Percentiles rank a stretch among this genome's conserved stretches.
Evolutionary conservation across 2,329 filamentous ascomycete species (phyloP).

Genomic region (Aspergillus tamarii): DNA sequence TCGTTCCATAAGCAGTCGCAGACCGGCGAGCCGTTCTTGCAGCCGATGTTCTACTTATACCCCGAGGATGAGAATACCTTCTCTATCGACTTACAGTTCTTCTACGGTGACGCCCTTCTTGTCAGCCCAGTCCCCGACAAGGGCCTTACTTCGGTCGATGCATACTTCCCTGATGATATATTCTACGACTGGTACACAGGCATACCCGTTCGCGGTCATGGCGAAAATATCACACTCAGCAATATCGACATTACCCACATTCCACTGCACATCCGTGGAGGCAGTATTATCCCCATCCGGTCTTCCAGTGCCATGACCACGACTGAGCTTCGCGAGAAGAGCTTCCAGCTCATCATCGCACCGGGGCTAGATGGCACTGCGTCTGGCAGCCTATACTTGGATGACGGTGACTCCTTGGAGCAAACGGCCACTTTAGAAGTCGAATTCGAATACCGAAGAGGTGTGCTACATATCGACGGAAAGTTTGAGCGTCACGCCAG

Average conservation of each 20-base stretch:
- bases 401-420: conserved; percentile 72
- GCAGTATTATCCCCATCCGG: conserved; percentile 62
- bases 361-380: conserved; percentile 66
- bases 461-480: conserved; percentile 40
- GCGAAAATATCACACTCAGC: conserved; percentile 46
- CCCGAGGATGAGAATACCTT: conserved; percentile 59
- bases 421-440: conserved; percentile 62
- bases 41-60: conserved; percentile 74
- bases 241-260: conserved; percentile 57
- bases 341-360: conserved; percentile 73
- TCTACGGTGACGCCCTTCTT: conserved; percentile 61
- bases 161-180: conserved; percentile 61
- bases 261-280: conserved; percentile 66
- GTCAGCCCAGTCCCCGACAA: conserved; percentile 60
- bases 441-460: conserved; percentile 61
- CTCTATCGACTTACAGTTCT: conserved; percentile 59
- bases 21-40: conserved; percentile 67
- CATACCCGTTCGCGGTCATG: conserved; percentile 49
- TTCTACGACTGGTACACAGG: conserved; percentile 66
- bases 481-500: conserved; percentile 31
- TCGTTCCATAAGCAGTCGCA: conserved; percentile 63
- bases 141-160: conserved; percentile 55
- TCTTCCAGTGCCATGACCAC: conserved; percentile 60
- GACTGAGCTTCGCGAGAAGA: conserved; percentile 61
- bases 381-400: conserved; percentile 70